Evolutionary conservation across 495 filamentous ascomycete genomes (phyloP).

Genomic region (Hypoxylon intermedium): DNA sequence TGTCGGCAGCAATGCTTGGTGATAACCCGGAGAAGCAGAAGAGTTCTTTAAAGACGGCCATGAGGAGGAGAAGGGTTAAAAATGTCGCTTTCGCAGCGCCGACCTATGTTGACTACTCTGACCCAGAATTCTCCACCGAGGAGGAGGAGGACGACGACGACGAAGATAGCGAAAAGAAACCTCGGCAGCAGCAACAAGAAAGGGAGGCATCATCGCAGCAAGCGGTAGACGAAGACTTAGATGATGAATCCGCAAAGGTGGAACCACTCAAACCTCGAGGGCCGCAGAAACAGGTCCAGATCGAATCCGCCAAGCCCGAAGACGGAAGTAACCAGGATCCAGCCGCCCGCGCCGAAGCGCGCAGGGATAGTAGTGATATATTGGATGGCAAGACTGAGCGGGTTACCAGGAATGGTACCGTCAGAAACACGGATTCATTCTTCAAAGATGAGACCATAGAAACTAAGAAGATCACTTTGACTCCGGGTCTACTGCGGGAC

Average conservation of each 20-base stretch:
- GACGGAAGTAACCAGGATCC: conserved; percentile 34
- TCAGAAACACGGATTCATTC: conserved; percentile 91
- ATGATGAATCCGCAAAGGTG: conserved; percentile 57
- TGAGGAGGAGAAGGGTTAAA: conserved; percentile 85
- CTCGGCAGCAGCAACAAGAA: conserved; percentile 45
- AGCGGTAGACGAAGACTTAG: conserved; percentile 37
- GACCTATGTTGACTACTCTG: conserved; percentile 89
- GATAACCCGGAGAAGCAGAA: conserved; percentile 89
- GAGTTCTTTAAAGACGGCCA: conserved; percentile 87
- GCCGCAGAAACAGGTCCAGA: conserved; percentile 54
- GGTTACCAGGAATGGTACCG: conserved; percentile 81
- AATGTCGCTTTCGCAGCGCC: conserved; percentile 86
- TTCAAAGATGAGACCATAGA: conserved; percentile 95
- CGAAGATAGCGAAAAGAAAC: conserved; percentile 60
- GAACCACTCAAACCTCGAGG: conserved; percentile 54
- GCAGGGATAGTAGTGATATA: conserved; percentile 70
- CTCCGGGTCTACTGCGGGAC: conserved; percentile 91
- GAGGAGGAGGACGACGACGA: conserved; percentile 76
- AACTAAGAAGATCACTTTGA: conserved; percentile 96
- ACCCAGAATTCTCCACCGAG: conserved; percentile 88
- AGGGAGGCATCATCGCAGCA: conserved; percentile 42
- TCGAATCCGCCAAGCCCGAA: conserved; percentile 45
- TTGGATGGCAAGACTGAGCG: conserved; percentile 64
- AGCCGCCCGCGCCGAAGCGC: conserved; percentile 35
- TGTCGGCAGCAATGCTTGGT: conserved; percentile 92